Evolutionary conservation across 78 protist genomes (phyloP).

Genomic region (Speleostelium caveatum): DNA sequence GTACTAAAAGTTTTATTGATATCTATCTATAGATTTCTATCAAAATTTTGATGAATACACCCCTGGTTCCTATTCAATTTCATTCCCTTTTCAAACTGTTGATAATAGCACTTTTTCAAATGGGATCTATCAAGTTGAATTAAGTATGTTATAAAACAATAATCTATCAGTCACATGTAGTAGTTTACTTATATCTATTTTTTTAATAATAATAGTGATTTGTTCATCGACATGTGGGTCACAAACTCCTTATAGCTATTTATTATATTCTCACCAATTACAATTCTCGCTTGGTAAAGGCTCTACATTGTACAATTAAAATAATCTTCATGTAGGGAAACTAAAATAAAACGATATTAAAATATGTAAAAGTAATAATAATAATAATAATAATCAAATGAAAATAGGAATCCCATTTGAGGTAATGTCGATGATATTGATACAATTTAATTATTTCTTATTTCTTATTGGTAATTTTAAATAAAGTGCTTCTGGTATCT

Average conservation of each 20-base stretch:
- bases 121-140: conserved; percentile 39
- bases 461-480: conserved; percentile 39
- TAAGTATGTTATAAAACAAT: conserved; percentile 5
- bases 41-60: conserved; percentile 20
- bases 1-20: conserved; percentile 38
- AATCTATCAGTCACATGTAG: neutral
- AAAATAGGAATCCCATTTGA: no score
- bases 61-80: conserved; percentile 22
- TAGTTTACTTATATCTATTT: neutral
- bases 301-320: no score
- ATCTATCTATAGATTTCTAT: neutral
- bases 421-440: no score
- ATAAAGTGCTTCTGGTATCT: conserved; percentile 2
- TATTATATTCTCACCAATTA: no score
- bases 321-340: neutral
- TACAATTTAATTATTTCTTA: conserved; percentile 31
- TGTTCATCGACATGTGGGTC: conserved; percentile 61
- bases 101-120: conserved; percentile 30
- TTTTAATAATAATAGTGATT: conserved; percentile 3
- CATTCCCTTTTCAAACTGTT: conserved; percentile 18
- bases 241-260: conserved; percentile 44
- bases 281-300: no score
- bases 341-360: neutral
- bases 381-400: neutral
- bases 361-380: neutral